Evolutionary conservation across 2,329 filamentous ascomycete species (phyloP).

Genomic region (Metarhizium album): DNA sequence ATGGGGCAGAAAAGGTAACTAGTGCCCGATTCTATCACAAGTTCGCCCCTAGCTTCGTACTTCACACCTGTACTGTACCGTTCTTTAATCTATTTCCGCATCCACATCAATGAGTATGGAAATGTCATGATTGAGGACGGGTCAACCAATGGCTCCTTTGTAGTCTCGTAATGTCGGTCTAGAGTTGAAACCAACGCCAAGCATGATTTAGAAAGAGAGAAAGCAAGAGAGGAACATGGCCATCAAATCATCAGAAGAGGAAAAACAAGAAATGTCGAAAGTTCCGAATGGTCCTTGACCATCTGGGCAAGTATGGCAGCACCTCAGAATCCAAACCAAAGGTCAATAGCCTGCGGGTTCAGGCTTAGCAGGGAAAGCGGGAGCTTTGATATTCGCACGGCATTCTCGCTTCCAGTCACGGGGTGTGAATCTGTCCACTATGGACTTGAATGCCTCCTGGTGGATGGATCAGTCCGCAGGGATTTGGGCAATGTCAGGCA

Average conservation of each 20-base stretch:
- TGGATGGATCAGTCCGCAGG: slow-evolving; percentile 2
- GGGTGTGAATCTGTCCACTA: slow-evolving; percentile 86
- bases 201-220: too few relatives aligned
- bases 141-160: slow-evolving; percentile 91
- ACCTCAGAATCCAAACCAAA: background rate
- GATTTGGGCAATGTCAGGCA: background rate
- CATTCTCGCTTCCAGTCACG: slow-evolving; percentile 58
- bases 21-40: too few relatives aligned
- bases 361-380: slow-evolving; percentile 35
- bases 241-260: too few relatives aligned
- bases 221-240: too few relatives aligned
- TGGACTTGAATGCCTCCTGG: slow-evolving; percentile 78
- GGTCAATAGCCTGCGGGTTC: slow-evolving; percentile 41
- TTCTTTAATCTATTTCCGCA: slow-evolving; percentile 96
- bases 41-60: too few relatives aligned
- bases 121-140: slow-evolving; percentile 86
- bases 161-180: slow-evolving; percentile 30
- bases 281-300: background rate
- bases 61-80: too few relatives aligned
- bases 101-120: slow-evolving; percentile 78
- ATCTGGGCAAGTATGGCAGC: background rate
- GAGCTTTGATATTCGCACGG: slow-evolving; percentile 29
- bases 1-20: too few relatives aligned
- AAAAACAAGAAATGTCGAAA: too few relatives aligned
- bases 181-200: too few relatives aligned